Conservation (phyloP, 2,329 filamentous ascomycete genomes). For the Penicillium sp. region DNA sequence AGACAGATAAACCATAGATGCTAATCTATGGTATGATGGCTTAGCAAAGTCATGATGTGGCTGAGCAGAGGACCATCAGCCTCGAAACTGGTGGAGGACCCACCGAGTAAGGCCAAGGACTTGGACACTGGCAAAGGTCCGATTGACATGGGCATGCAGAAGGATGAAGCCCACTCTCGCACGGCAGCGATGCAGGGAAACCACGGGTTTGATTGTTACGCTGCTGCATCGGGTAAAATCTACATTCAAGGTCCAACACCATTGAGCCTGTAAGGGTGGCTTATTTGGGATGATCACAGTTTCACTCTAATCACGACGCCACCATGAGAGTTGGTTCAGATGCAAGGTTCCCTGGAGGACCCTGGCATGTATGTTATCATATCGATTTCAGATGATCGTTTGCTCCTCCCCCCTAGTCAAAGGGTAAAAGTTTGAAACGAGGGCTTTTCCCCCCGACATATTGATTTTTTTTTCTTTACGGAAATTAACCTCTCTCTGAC, state of each 20-base stretch:
- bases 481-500: background rate
- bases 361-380: constrained; percentile 6
- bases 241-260: background rate
- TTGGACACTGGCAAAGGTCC: background rate
- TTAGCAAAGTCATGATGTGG: background rate
- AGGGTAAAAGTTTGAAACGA: background rate
- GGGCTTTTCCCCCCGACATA: background rate
- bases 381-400: background rate
- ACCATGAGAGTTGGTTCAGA: constrained; percentile 4
- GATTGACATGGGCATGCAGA: background rate
- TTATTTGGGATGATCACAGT: background rate
- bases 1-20: background rate
- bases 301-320: constrained; percentile 6
- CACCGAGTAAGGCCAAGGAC: background rate
- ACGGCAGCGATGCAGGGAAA: constrained; percentile 1
- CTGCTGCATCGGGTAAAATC: background rate
- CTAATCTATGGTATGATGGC: background rate
- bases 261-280: constrained; percentile 4
- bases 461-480: background rate
- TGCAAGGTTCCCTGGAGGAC: constrained; percentile 10
- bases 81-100: background rate
- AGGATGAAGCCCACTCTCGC: background rate
- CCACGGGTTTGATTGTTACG: background rate
- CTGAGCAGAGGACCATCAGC: background rate
- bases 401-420: background rate